These are phyloP conservation scores for Nothophytophthora sp. DNA, from an alignment of 352 stramenopile genomes.

Conservation along the genomic window DNA sequence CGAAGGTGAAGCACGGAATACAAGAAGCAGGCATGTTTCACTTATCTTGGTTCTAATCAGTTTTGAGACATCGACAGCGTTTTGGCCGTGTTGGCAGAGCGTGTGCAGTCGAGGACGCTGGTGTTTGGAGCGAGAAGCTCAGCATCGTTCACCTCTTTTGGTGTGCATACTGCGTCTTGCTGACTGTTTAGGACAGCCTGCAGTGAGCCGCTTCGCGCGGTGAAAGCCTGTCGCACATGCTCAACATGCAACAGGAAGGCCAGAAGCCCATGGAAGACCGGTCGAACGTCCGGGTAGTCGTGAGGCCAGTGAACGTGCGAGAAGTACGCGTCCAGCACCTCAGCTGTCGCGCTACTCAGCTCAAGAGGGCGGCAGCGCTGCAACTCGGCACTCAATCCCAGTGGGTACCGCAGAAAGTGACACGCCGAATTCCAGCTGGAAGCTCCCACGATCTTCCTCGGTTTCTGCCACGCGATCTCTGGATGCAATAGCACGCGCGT, in stretches of 20 bases:
- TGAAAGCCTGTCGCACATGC: constrained; percentile 29
- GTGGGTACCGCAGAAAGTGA: constrained; percentile 37
- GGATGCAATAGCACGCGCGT: constrained; percentile 44
- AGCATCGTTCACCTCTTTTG: not conserved
- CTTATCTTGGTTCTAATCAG: too few relatives aligned
- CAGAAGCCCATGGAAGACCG: constrained; percentile 32
- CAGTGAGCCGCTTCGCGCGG: constrained; percentile 25
- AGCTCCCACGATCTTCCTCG: constrained; percentile 49
- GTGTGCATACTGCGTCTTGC: too few relatives aligned
- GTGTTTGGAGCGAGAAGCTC: constrained; percentile 13
- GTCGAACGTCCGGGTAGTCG: constrained; percentile 23
- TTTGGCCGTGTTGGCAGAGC: not conserved
- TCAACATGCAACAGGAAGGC: constrained; percentile 42
- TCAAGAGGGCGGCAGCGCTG: constrained; percentile 5
- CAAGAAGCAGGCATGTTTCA: too few relatives aligned
- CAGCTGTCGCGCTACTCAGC: constrained; percentile 1
- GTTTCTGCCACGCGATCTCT: constrained; percentile 34
- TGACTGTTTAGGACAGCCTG: not conserved
- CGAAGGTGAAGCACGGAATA: too few relatives aligned
- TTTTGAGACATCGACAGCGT: too few relatives aligned
- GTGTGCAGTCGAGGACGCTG: constrained; percentile 14
- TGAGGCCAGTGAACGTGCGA: constrained; percentile 31
- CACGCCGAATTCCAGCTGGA: constrained; percentile 58
- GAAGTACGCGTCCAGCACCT: constrained; percentile 42
- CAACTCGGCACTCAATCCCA: constrained; percentile 24